Percentiles rank a stretch among this genome's conserved stretches.
These are phyloP conservation scores for Tricholomella constricta DNA, from an alignment of 768 basidiomycete species.

Conservation along the genomic window DNA sequence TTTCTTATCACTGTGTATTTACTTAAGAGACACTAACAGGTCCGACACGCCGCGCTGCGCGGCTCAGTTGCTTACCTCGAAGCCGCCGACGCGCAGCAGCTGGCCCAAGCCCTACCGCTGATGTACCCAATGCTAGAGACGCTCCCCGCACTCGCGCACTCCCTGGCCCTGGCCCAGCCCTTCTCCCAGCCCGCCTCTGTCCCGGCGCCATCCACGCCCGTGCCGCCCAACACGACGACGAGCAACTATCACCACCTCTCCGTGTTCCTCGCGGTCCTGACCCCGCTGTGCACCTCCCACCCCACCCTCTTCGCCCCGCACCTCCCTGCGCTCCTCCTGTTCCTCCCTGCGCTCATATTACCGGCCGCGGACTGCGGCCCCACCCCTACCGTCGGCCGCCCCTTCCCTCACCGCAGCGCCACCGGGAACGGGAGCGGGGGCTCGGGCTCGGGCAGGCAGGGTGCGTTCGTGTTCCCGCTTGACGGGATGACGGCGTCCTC, in stretches of 20 bases:
- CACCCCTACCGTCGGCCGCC: slow-evolving; percentile 49
- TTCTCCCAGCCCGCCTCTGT: not conserved
- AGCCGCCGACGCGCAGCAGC: slow-evolving; percentile 75
- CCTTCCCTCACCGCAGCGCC: slow-evolving; percentile 38
- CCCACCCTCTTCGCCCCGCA: slow-evolving; percentile 77
- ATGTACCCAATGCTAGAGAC: not conserved
- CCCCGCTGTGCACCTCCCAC: slow-evolving; percentile 67
- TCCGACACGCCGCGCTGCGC: slow-evolving; percentile 74
- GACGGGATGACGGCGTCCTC: too few species aligned
- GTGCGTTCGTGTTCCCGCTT: slow-evolving; percentile 47
- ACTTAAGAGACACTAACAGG: slow-evolving; percentile 41
- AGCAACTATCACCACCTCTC: slow-evolving; percentile 54
- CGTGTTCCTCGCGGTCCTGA: slow-evolving; percentile 66
- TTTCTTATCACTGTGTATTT: not conserved
- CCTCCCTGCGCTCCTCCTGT: slow-evolving; percentile 63
- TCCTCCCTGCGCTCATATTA: slow-evolving; percentile 72
- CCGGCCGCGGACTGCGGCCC: slow-evolving; percentile 53
- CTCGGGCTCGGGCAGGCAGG: slow-evolving; percentile 22
- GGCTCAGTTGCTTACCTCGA: slow-evolving; percentile 47
- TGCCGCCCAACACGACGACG: slow-evolving; percentile 18
- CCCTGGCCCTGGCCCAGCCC: slow-evolving; percentile 7
- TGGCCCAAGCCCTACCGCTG: slow-evolving; percentile 32
- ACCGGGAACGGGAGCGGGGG: not conserved
- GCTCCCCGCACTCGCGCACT: slow-evolving; percentile 15
- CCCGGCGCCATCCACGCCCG: not conserved